Percentiles rank a stretch among this genome's conserved stretches.
These are phyloP conservation scores for Nakaseomyces kungkrabaensis DNA, from an alignment of 1,139 yeast species.

Conservation along the genomic window DNA sequence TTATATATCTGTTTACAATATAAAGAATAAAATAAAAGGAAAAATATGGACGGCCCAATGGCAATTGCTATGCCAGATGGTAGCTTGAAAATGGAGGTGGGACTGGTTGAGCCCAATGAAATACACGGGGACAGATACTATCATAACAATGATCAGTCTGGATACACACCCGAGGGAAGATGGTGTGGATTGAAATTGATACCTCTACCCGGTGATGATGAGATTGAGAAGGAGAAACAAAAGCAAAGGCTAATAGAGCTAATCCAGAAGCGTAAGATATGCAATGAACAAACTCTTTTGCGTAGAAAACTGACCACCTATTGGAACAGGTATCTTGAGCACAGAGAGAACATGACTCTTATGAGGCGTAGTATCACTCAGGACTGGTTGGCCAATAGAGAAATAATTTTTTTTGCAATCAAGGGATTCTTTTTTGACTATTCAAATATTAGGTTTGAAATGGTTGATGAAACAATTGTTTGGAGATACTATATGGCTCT, in stretches of 20 bases:
- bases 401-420: background rate
- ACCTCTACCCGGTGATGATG: background rate
- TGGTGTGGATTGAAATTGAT: background rate
- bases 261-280: background rate
- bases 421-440: background rate
- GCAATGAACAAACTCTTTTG: background rate
- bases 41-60: background rate
- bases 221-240: background rate
- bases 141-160: background rate
- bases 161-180: background rate
- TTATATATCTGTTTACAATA: too few species aligned
- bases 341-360: background rate
- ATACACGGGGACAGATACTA: slow-evolving; percentile 13
- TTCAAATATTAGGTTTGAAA: background rate
- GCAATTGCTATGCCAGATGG: background rate
- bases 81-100: background rate
- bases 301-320: background rate
- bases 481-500: background rate
- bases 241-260: background rate
- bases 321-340: background rate
- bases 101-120: slow-evolving; percentile 4
- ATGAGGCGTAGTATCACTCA: background rate
- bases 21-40: background rate
- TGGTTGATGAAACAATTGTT: background rate
- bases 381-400: background rate